phyloP scores from a whole-genome alignment of 345 rosid genomes.

The Euphorbia peplus region DNA sequence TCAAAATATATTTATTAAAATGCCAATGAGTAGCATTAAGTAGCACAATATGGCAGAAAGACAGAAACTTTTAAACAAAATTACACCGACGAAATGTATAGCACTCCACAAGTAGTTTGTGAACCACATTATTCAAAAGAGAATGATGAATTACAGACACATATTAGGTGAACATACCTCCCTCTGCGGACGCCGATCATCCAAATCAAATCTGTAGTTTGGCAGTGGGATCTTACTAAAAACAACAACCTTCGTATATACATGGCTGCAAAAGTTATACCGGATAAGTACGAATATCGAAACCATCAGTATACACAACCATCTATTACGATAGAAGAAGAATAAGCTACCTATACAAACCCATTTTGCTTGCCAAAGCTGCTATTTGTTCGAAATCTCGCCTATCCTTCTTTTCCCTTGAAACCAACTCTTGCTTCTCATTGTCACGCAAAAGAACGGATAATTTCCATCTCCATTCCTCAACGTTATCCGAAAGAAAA shows the following conservation, averaged over 20 bases:
- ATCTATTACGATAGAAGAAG: conserved; percentile 9
- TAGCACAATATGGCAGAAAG: neutral
- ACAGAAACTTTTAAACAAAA: neutral
- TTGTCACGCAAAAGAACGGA: conserved; percentile 48
- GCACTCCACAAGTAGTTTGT: neutral
- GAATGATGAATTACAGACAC: neutral
- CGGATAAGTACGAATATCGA: conserved; percentile 23
- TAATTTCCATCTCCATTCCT: conserved; percentile 72
- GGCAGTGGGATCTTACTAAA: conserved; percentile 89
- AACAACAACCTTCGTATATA: conserved; percentile 73
- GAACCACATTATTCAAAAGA: neutral
- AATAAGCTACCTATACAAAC: conserved; percentile 64
- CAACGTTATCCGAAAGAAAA: conserved; percentile 35
- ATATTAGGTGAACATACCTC: conserved; percentile 52
- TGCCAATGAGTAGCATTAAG: neutral
- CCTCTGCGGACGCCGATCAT: conserved; percentile 83
- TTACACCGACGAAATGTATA: too few species aligned
- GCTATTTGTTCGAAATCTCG: conserved; percentile 70
- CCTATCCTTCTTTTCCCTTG: conserved; percentile 84
- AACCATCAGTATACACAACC: conserved; percentile 1
- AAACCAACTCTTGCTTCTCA: conserved; percentile 63
- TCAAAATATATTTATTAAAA: conserved; percentile 3
- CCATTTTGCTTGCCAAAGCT: conserved; percentile 63
- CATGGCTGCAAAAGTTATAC: conserved; percentile 54
- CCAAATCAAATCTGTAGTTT: conserved; percentile 93